Percentiles rank a stretch among this genome's conserved stretches.
phyloP scores from a whole-genome alignment of 1,139 yeast species.

The Yamadazyma kanchanaburiensis region DNA sequence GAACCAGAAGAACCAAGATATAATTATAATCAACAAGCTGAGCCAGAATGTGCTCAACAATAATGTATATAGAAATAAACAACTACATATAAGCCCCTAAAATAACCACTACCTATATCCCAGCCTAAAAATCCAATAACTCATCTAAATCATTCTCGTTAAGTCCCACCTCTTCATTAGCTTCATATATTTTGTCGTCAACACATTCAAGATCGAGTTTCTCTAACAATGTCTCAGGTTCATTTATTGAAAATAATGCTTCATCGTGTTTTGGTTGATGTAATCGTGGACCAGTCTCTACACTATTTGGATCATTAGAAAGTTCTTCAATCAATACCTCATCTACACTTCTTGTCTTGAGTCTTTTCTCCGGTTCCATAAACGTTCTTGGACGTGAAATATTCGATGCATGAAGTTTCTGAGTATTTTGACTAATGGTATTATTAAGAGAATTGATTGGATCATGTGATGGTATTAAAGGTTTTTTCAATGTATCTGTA shows the following conservation, averaged over 20 bases:
- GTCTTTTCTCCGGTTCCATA: too few species aligned
- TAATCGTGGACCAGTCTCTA: slow-evolving; percentile 25
- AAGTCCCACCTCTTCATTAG: slow-evolving; percentile 25
- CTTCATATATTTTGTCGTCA: slow-evolving; percentile 4
- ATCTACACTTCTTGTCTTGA: slow-evolving; percentile 6
- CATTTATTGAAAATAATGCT: too few species aligned
- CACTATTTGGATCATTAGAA: slow-evolving; percentile 30
- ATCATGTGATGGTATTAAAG: slow-evolving; percentile 4
- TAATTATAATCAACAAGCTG: slow-evolving; percentile 9
- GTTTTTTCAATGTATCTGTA: slow-evolving; percentile 22
- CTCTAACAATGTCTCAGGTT: too few species aligned
- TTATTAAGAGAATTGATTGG: slow-evolving; percentile 4
- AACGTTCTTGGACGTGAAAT: too few species aligned
- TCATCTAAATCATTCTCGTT: slow-evolving; percentile 32
- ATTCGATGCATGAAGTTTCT: too few species aligned
- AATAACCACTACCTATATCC: too few species aligned
- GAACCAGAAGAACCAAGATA: too few species aligned
- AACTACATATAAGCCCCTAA: too few species aligned
- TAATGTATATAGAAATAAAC: too few species aligned
- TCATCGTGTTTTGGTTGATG: slow-evolving; percentile 1
- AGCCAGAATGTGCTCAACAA: slow-evolving; percentile 35
- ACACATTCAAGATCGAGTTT: slow-evolving; percentile 10
- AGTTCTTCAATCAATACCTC: slow-evolving; percentile 19
- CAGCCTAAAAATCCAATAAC: slow-evolving; percentile 29
- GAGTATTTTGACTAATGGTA: slow-evolving; percentile 21